Conservation (phyloP, 1,139 yeast genomes). For the Lodderomyces metapsilosis region DNA sequence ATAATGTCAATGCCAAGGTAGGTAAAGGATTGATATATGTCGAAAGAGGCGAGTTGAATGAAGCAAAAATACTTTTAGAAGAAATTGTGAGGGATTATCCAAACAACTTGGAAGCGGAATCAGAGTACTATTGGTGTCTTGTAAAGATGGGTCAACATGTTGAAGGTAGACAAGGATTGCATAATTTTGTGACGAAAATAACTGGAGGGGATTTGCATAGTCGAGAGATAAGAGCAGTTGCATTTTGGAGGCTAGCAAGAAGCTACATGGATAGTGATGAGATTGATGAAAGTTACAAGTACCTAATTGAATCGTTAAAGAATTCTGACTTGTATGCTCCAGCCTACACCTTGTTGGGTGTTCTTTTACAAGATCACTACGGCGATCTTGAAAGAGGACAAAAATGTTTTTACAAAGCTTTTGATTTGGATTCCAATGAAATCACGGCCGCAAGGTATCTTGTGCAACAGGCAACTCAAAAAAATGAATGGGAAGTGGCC, state of each 20-base stretch:
- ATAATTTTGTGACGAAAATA: constrained; percentile 39
- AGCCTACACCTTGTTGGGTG: constrained; percentile 78
- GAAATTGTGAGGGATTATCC: constrained; percentile 53
- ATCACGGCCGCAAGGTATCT: constrained; percentile 70
- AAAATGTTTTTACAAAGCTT: constrained; percentile 86
- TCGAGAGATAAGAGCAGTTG: constrained; percentile 55
- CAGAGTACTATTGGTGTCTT: constrained; percentile 81
- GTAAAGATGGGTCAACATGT: constrained; percentile 51
- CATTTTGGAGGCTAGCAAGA: constrained; percentile 72
- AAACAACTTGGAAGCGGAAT: constrained; percentile 56
- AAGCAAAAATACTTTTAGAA: constrained; percentile 53
- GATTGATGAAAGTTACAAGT: constrained; percentile 46
- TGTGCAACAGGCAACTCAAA: constrained; percentile 63
- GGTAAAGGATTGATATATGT: constrained; percentile 81
- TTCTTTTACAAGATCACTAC: constrained; percentile 56
- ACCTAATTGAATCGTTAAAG: constrained; percentile 62
- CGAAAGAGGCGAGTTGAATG: constrained; percentile 56
- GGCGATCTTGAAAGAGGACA: constrained; percentile 69
- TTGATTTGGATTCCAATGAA: constrained; percentile 81
- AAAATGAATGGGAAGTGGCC: constrained; percentile 82
- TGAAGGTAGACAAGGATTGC: constrained; percentile 55
- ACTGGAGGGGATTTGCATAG: constrained; percentile 53
- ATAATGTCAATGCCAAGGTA: constrained; percentile 60
- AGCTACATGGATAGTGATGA: constrained; percentile 37
- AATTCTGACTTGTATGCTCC: constrained; percentile 66